phyloP scores from a whole-genome alignment of 805 yeast genomes.

The Starmera pachycereana region DNA sequence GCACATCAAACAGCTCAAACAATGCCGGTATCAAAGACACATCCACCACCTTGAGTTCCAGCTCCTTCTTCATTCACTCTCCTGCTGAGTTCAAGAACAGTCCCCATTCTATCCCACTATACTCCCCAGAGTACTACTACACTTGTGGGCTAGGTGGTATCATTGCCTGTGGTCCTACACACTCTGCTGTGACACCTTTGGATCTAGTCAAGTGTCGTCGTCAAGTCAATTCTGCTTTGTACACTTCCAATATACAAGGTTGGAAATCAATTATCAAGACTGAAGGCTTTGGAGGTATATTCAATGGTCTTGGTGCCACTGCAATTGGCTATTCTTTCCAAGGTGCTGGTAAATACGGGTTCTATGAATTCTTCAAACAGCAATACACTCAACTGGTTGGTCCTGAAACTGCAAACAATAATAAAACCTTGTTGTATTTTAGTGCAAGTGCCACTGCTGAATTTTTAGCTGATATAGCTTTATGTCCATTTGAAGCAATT shows the following conservation, averaged over 20 bases:
- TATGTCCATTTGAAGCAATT: slow-evolving; percentile 93
- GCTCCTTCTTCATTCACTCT: too few relatives aligned
- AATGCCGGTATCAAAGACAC: too few relatives aligned
- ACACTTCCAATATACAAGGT: slow-evolving; percentile 73
- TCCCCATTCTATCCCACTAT: slow-evolving; percentile 8
- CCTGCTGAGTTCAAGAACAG: too few relatives aligned
- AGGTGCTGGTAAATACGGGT: slow-evolving; percentile 96
- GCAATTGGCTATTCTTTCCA: slow-evolving; percentile 88
- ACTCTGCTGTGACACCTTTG: slow-evolving; percentile 83
- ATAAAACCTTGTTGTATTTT: slow-evolving; percentile 65
- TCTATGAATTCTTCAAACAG: slow-evolving; percentile 85
- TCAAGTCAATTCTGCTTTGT: slow-evolving; percentile 70
- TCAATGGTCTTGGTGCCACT: slow-evolving; percentile 89
- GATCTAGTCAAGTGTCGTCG: slow-evolving; percentile 91
- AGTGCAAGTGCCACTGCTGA: slow-evolving; percentile 92
- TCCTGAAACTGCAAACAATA: slow-evolving; percentile 44
- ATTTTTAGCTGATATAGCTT: slow-evolving; percentile 77
- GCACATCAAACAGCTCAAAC: too few relatives aligned
- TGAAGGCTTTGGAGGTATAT: slow-evolving; percentile 68
- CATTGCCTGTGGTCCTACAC: slow-evolving; percentile 95
- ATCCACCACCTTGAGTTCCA: too few relatives aligned
- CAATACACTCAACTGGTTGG: slow-evolving; percentile 62
- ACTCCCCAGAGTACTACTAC: slow-evolving; percentile 35
- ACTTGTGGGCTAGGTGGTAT: slow-evolving; percentile 55
- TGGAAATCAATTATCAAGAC: slow-evolving; percentile 62